A percentile compares a stretch with the other conserved stretches of the same genome.
Conservation (phyloP, 768 basidiomycete species). For the Suillus placidus region DNA sequence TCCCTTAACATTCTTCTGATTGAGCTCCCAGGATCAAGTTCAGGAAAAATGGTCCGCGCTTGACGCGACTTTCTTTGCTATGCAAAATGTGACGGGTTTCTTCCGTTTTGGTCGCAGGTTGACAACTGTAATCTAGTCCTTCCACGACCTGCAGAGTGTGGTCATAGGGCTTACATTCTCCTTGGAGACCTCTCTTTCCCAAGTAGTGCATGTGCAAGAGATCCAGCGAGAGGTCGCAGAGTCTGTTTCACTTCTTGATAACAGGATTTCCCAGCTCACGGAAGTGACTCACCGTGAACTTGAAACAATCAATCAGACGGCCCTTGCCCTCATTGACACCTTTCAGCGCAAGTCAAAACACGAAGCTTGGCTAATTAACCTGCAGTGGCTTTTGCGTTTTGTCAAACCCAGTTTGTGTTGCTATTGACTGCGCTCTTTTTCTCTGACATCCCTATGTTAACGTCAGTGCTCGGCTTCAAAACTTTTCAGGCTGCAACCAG, state of each 20-base stretch:
- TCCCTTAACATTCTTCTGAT: conserved; percentile 14
- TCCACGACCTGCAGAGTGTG: conserved; percentile 4
- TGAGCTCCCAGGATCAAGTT: conserved; percentile 29
- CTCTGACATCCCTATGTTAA: background rate
- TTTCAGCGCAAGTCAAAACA: conserved; percentile 10
- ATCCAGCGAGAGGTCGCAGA: conserved; percentile 41
- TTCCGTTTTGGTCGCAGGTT: conserved; percentile 19
- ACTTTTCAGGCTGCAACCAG: conserved; percentile 29
- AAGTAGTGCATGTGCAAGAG: conserved; percentile 34
- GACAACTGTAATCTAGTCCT: conserved; percentile 18
- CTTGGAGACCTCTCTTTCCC: conserved; percentile 35
- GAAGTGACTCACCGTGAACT: conserved; percentile 45
- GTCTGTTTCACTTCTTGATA: conserved; percentile 40
- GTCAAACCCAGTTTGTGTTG: conserved; percentile 29
- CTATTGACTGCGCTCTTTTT: background rate
- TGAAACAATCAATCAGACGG: conserved; percentile 50
- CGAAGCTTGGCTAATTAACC: background rate
- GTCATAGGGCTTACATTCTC: conserved; percentile 17
- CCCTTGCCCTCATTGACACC: conserved; percentile 29
- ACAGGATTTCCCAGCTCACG: conserved; percentile 41
- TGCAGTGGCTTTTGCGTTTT: conserved; percentile 20
- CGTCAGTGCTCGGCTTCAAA: conserved; percentile 26
- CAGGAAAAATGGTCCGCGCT: conserved; percentile 32
- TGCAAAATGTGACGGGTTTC: conserved; percentile 34
- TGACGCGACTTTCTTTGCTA: conserved; percentile 24